Evolutionary conservation across 495 filamentous ascomycete genomes (phyloP), one percentile per base, ranked within the genome.

Genomic region (Massariosphaeria phaeospora): DNA sequence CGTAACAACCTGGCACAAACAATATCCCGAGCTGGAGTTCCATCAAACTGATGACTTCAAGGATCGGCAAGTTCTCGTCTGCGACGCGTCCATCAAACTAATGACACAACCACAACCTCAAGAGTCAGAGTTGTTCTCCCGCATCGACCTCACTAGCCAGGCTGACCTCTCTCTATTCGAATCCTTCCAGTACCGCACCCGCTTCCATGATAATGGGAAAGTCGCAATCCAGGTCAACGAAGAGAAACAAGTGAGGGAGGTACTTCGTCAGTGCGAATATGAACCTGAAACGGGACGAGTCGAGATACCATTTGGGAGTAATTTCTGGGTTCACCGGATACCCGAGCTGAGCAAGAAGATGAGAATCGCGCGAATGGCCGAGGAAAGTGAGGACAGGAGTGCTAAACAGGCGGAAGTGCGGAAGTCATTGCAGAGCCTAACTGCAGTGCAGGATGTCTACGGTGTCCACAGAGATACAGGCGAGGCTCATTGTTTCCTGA

Each of bases 41-140:
- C 52, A 64, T 44, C n/a, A 48, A 24, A 36, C 48, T 7, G 52
- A 67, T 10, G 30, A 43, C 12, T 55, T 42, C 17, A 48, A 64
- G 15, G 48, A 66, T 21, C 66, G 64, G 30, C 57, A 67, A 26
- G 50, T 70, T 3, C 33, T 71, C 11, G 56, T 64, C 17, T 65
- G 66, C 25, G 67, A 71, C 27, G 64, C 64, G 4, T 65, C 67
- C 2, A 54, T 70, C 42, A 61, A 64, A 12, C 48, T 71, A 36
- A 62, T 68, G 44, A 53, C 48, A 13, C 53, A 64, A 12, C 31
- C 21, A 20, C 57, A 53, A 13, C 58, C 53, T 17, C 55, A 48
- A 25, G 64, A 44, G 5, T 43, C 64, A 3, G 55, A 69, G 27
- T 54, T 71, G 2, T 59, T 59, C 24, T 64, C 69, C 18, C 52